Conservation (phyloP, 768 basidiomycete species). For the Pisolithus orientalis region DNA sequence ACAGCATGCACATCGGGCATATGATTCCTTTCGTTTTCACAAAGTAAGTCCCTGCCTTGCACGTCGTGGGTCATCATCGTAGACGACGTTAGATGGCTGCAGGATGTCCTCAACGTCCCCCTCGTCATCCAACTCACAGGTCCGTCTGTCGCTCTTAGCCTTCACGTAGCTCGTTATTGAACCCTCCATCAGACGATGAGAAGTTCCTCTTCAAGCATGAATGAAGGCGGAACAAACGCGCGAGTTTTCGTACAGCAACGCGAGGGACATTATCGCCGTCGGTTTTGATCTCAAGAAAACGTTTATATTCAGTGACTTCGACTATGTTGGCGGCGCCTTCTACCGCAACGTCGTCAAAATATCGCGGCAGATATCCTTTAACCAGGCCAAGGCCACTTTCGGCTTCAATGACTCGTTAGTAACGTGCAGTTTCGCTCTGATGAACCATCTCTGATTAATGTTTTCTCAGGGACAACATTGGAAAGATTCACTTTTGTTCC, state of each 20-base stretch:
- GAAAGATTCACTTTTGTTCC: constrained; percentile 93
- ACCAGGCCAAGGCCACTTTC: constrained; percentile 91
- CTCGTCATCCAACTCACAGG: constrained; percentile 95
- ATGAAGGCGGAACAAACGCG: constrained; percentile 84
- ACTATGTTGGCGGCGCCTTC: constrained; percentile 86
- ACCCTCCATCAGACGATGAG: constrained; percentile 75
- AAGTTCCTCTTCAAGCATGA: constrained; percentile 98
- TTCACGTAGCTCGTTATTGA: neutral
- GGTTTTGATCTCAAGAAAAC: constrained; percentile 90
- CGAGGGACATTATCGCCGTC: constrained; percentile 92
- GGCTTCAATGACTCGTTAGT: constrained; percentile 93
- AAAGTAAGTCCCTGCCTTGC: constrained; percentile 51
- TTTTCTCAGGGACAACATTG: constrained; percentile 85
- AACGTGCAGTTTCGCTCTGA: constrained; percentile 6
- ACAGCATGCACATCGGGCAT: constrained; percentile 96
- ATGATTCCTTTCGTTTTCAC: constrained; percentile 97
- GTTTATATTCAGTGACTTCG: constrained; percentile 93
- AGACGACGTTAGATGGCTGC: constrained; percentile 68
- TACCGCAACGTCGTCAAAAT: constrained; percentile 93
- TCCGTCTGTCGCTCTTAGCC: constrained; percentile 21
- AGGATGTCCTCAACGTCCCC: constrained; percentile 92
- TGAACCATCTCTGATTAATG: neutral
- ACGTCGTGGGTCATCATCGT: constrained; percentile 1
- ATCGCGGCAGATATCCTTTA: constrained; percentile 87
- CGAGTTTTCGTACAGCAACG: constrained; percentile 76